Percentiles rank a stretch among this genome's conserved stretches.
Evolutionary conservation across 2,329 filamentous ascomycete species (phyloP).

Genomic region (Gyromitra esculenta): DNA sequence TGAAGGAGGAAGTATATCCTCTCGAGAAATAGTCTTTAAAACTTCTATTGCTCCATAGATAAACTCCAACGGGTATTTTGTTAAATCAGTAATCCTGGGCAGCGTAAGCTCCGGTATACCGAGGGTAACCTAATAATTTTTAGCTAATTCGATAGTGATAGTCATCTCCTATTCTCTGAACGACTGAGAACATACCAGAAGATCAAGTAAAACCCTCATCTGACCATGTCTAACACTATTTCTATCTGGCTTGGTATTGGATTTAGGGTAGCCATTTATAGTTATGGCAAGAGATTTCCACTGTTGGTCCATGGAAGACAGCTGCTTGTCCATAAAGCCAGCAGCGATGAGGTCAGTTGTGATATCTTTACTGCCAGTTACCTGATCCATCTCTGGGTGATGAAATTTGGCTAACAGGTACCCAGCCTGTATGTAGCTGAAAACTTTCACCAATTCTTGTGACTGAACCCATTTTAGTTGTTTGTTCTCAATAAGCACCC

Average conservation of each 20-base stretch:
- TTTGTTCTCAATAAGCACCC: constrained; percentile 1
- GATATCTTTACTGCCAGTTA: neutral
- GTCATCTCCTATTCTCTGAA: neutral
- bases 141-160: neutral
- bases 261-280: neutral
- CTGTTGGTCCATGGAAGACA: neutral
- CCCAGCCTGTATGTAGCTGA: neutral
- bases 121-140: neutral
- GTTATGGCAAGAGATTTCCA: neutral
- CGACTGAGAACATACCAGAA: constrained; percentile 20
- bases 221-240: neutral
- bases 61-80: constrained; percentile 4
- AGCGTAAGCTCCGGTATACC: neutral
- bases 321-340: too few relatives aligned
- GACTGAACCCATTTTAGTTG: neutral
- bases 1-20: neutral
- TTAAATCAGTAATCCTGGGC: neutral
- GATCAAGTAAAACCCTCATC: constrained; percentile 9
- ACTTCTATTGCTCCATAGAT: constrained; percentile 18
- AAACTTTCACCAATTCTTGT: neutral
- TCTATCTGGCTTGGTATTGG: neutral
- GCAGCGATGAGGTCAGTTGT: neutral
- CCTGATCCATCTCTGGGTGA: neutral
- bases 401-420: neutral
- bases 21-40: neutral